Percentiles rank a stretch among this genome's conserved stretches.
phyloP scores from a whole-genome alignment of 2,329 filamentous ascomycete species.

The Hymenoscyphus occultus region DNA sequence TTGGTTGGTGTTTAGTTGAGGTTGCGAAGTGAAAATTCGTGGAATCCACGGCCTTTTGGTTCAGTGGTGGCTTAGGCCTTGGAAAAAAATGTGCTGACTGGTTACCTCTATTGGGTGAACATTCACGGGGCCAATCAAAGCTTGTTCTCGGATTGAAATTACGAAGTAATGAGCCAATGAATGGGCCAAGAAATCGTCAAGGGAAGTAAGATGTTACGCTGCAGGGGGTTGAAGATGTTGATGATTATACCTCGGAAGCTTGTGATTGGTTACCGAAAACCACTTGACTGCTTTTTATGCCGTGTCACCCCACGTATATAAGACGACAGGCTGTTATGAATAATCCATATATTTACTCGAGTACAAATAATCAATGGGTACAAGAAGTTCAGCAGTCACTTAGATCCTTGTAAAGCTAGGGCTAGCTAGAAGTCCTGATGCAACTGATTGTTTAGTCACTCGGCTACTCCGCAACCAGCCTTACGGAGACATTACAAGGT shows the following conservation, averaged over 20 bases:
- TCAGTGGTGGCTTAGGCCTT: not conserved
- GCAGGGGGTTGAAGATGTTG: not conserved
- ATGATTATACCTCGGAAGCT: not conserved
- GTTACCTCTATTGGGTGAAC: not conserved
- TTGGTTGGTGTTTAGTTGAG: not conserved
- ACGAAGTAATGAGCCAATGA: not conserved
- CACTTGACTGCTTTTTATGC: not conserved
- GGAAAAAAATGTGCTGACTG: not conserved
- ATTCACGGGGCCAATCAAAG: not conserved
- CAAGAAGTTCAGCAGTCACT: no score
- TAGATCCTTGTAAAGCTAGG: no score
- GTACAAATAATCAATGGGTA: no score
- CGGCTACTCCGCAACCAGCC: no score
- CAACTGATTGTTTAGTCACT: no score
- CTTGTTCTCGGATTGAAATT: not conserved
- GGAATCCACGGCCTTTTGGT: not conserved
- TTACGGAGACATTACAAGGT: no score
- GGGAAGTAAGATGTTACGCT: not conserved
- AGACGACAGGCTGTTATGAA: no score
- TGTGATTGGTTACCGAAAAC: not conserved
- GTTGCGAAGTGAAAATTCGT: constrained; percentile 1
- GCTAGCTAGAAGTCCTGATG: no score
- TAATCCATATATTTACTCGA: no score
- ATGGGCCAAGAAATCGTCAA: not conserved
- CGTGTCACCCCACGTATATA: no score